A percentile compares a stretch with the other conserved stretches of the same genome.
These are phyloP conservation scores for Mixia osmundae DNA, from an alignment of 1,284 basidiomycete species.

Conservation along the genomic window DNA sequence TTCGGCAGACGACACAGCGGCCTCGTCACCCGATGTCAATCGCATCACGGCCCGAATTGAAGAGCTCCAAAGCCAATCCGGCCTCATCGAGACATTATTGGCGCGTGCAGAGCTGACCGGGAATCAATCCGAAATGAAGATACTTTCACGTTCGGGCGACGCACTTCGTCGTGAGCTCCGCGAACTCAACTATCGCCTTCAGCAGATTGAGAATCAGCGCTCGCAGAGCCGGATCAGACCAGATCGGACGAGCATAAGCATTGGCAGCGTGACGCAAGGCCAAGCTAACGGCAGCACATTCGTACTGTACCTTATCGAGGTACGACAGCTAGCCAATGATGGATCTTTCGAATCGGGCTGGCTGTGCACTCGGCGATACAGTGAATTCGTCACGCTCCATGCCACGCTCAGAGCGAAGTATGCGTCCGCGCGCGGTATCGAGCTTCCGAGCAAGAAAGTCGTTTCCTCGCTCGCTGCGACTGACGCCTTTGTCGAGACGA, in stretches of 20 bases:
- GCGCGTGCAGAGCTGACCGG: constrained; percentile 86
- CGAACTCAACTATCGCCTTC: constrained; percentile 60
- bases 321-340: constrained; percentile 57
- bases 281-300: constrained; percentile 64
- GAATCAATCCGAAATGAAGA: constrained; percentile 54
- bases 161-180: constrained; percentile 59
- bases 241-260: constrained; percentile 48
- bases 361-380: constrained; percentile 77
- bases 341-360: constrained; percentile 56
- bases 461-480: constrained; percentile 54
- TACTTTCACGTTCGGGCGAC: constrained; percentile 55
- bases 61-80: constrained; percentile 52
- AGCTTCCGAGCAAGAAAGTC: constrained; percentile 75
- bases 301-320: constrained; percentile 74
- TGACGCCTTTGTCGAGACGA: constrained; percentile 56
- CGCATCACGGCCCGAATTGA: constrained; percentile 47
- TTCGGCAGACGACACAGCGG: too few species aligned
- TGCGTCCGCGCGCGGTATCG: constrained; percentile 38
- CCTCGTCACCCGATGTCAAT: constrained; percentile 34
- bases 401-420: constrained; percentile 54
- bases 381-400: constrained; percentile 78
- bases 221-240: constrained; percentile 56
- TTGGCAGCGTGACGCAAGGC: constrained; percentile 41
- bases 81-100: constrained; percentile 61
- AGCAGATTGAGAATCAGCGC: constrained; percentile 70